These are phyloP conservation scores for Aspergillus luchuensis DNA, from an alignment of 2,329 filamentous ascomycete species.

Conservation along the genomic window DNA sequence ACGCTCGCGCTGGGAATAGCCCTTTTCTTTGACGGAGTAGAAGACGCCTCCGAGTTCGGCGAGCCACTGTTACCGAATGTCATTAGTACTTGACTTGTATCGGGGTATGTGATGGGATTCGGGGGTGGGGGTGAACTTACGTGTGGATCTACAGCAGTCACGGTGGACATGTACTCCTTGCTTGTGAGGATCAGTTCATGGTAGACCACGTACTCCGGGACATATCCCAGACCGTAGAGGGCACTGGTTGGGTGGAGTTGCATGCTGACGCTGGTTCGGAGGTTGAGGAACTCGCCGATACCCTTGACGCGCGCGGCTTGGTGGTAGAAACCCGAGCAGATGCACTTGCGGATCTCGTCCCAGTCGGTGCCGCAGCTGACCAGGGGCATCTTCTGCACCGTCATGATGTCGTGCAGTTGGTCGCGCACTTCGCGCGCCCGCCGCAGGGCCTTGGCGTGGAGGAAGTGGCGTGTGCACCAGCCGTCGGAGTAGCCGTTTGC, in stretches of 20 bases:
- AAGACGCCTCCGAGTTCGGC: constrained; percentile 96
- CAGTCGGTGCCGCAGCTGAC: constrained; percentile 92
- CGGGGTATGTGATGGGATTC: too few species aligned
- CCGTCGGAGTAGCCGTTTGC: constrained; percentile 84
- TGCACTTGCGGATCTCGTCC: constrained; percentile 93
- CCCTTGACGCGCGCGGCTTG: constrained; percentile 96
- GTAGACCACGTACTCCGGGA: constrained; percentile 96
- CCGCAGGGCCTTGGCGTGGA: constrained; percentile 91
- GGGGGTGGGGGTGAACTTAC: constrained; percentile 34
- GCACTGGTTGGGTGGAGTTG: constrained; percentile 93
- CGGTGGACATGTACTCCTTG: constrained; percentile 97
- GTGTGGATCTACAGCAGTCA: constrained; percentile 92
- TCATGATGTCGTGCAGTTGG: constrained; percentile 92
- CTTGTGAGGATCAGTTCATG: constrained; percentile 96
- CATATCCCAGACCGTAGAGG: constrained; percentile 86
- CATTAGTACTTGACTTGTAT: not conserved
- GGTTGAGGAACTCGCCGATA: constrained; percentile 94
- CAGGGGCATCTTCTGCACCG: constrained; percentile 85
- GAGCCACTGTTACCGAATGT: constrained; percentile 63
- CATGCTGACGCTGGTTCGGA: constrained; percentile 90
- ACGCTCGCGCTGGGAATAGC: constrained; percentile 84
- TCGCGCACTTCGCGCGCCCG: constrained; percentile 92
- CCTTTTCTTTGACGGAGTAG: constrained; percentile 96
- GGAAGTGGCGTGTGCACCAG: constrained; percentile 91
- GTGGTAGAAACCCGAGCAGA: constrained; percentile 97